Evolutionary conservation across 1,284 basidiomycete genomes (phyloP).

Genomic region (Sporisorium iseilematis-ciliati): DNA sequence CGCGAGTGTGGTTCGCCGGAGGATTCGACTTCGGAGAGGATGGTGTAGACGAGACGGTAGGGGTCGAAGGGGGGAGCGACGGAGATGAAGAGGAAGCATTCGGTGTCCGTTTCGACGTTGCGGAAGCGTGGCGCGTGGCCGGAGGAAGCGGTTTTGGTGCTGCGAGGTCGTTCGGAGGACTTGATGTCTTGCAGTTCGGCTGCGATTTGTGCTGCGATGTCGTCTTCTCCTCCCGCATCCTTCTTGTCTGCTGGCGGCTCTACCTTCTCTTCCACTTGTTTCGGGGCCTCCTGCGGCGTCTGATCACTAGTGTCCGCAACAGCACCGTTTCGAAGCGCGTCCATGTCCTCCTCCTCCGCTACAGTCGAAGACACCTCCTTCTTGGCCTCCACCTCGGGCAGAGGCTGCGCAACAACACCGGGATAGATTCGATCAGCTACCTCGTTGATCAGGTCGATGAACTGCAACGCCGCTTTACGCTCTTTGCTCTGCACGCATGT

Average conservation of each 20-base stretch:
- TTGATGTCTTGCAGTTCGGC: constrained; percentile 57
- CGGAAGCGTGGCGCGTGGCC: constrained; percentile 18
- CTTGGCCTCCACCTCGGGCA: constrained; percentile 5
- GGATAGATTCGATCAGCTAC: constrained; percentile 56
- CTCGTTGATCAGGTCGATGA: constrained; percentile 61
- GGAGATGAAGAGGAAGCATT: constrained; percentile 54
- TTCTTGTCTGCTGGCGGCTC: neutral
- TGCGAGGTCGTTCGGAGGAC: constrained; percentile 22
- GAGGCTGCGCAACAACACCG: constrained; percentile 32
- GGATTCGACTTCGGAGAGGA: constrained; percentile 50
- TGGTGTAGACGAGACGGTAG: constrained; percentile 37
- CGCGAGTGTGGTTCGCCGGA: constrained; percentile 57
- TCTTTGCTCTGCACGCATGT: constrained; percentile 61
- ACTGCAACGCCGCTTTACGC: constrained; percentile 63
- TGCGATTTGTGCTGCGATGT: constrained; percentile 63
- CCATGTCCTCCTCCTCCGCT: constrained; percentile 45
- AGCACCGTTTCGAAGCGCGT: constrained; percentile 52
- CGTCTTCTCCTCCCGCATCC: constrained; percentile 27
- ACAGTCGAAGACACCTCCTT: neutral
- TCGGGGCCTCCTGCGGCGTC: neutral
- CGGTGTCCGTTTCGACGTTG: constrained; percentile 53
- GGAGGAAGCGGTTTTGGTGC: neutral
- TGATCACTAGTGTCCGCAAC: neutral
- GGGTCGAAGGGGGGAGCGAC: constrained; percentile 42
- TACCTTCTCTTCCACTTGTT: neutral